A percentile compares a stretch with the other conserved stretches of the same genome.
phyloP scores from a whole-genome alignment of 75 land plant species.

The Sequoia sempervirens region DNA sequence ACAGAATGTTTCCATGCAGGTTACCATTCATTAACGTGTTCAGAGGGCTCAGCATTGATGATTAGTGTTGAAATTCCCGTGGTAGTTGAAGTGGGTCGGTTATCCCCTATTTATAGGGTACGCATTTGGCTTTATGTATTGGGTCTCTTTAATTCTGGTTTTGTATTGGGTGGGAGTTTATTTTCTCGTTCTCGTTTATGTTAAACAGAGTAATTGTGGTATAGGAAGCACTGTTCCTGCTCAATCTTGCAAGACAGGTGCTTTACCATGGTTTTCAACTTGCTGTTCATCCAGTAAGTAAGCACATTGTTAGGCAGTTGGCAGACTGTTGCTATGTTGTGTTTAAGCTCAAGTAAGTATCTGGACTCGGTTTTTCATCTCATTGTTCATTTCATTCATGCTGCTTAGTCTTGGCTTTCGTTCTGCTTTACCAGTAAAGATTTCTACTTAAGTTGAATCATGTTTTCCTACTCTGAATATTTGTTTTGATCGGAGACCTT shows the following conservation, averaged over 20 bases:
- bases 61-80: conserved; percentile 1
- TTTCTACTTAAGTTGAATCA: not conserved
- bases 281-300: not conserved
- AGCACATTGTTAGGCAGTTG: not conserved
- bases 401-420: not conserved
- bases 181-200: not conserved
- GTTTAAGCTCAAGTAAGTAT: not conserved
- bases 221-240: not conserved
- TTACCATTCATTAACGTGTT: conserved; percentile 3
- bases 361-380: not conserved
- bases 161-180: not conserved
- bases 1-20: conserved; percentile 10
- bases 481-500: not conserved
- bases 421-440: not conserved
- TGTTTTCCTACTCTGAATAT: not conserved
- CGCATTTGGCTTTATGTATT: not conserved
- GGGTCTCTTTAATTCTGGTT: not conserved
- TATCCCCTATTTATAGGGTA: not conserved
- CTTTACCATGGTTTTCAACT: not conserved
- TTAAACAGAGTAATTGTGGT: not conserved
- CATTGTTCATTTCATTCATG: not conserved
- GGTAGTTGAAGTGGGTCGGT: not conserved
- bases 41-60: not conserved
- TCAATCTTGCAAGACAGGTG: not conserved
- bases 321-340: not conserved